These are phyloP conservation scores for Cornus controversa DNA, from an alignment of 148 eudicot genomes.

Conservation along the genomic window DNA sequence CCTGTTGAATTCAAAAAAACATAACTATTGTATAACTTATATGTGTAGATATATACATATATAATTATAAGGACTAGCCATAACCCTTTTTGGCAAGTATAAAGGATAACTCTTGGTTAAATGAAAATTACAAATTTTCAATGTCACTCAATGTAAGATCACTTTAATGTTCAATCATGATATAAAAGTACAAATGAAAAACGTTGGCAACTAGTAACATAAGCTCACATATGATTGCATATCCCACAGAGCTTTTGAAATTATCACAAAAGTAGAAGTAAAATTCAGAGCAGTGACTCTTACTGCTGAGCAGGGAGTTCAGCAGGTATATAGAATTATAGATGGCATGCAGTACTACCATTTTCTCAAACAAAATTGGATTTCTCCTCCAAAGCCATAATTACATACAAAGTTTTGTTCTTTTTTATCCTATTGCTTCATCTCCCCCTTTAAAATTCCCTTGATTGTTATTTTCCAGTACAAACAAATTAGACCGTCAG, in stretches of 20 bases:
- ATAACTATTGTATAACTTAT: background rate
- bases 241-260: background rate
- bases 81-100: too few relatives aligned
- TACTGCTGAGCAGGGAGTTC: background rate
- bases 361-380: background rate
- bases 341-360: background rate
- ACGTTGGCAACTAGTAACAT: background rate
- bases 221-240: background rate
- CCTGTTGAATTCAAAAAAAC: conserved; percentile 41
- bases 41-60: too few relatives aligned
- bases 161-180: background rate
- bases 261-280: background rate
- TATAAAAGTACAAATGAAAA: background rate
- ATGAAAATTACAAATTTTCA: background rate
- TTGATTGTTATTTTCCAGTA: too few relatives aligned
- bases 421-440: background rate
- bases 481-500: too few relatives aligned
- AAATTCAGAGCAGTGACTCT: background rate
- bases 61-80: too few relatives aligned
- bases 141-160: background rate
- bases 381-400: background rate
- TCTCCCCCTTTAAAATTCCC: background rate
- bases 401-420: too few relatives aligned
- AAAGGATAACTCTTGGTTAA: background rate
- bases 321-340: too few relatives aligned